phyloP scores from a whole-genome alignment of 2,329 filamentous ascomycete genomes.

The Ophiosphaerella narmari region DNA sequence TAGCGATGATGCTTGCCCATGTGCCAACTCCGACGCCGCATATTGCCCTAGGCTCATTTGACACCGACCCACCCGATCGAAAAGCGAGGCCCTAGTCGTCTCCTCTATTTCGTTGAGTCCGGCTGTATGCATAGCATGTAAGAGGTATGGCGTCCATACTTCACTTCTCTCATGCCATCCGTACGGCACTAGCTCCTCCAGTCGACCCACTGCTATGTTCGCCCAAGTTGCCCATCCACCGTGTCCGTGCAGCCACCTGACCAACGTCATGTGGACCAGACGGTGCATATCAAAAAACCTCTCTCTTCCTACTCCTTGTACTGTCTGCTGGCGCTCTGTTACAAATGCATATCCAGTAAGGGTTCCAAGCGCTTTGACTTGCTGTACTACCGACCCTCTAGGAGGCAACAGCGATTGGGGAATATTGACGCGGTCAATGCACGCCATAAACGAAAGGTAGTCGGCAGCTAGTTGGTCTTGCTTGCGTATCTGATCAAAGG shows the following conservation, averaged over 20 bases:
- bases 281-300: constrained; percentile 35
- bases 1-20: background rate
- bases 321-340: constrained; percentile 11
- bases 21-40: background rate
- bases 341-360: constrained; percentile 43
- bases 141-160: too few species aligned
- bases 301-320: constrained; percentile 3
- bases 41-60: background rate
- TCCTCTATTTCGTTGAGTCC: background rate
- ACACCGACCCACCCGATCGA: background rate
- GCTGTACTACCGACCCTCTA: constrained; percentile 19
- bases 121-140: too few species aligned
- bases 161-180: too few species aligned
- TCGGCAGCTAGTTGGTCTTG: constrained; percentile 37
- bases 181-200: too few species aligned
- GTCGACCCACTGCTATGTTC: background rate
- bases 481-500: constrained; percentile 42
- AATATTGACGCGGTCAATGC: constrained; percentile 21
- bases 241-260: constrained; percentile 37
- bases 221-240: constrained; percentile 14
- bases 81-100: background rate
- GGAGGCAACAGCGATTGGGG: constrained; percentile 39
- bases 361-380: constrained; percentile 37
- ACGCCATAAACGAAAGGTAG: constrained; percentile 42
- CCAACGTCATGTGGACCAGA: constrained; percentile 41